Evolutionary conservation across 2,329 filamentous ascomycete species (phyloP).

Genomic region (Bipolaris victoriae): DNA sequence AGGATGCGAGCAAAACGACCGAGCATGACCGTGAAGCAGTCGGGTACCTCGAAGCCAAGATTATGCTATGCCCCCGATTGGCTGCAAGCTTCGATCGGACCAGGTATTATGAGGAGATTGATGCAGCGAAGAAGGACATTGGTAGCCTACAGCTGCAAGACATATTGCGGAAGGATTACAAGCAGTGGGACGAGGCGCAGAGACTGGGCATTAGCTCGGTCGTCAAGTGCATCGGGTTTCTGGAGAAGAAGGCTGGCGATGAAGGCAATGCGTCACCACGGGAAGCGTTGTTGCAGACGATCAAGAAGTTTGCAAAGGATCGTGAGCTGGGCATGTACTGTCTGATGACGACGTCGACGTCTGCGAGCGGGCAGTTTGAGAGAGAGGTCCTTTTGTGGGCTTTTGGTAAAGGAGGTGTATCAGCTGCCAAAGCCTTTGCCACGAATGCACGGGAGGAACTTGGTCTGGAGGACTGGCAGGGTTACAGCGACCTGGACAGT

Average conservation of each 20-base stretch:
- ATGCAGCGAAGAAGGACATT: conserved; percentile 71
- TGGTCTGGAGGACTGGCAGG: conserved; percentile 62
- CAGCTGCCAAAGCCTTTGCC: conserved; percentile 63
- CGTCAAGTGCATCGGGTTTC: conserved; percentile 66
- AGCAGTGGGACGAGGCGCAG: conserved; percentile 69
- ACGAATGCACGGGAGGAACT: conserved; percentile 56
- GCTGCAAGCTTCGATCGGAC: conserved; percentile 58
- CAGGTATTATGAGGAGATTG: conserved; percentile 65
- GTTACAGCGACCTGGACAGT: conserved; percentile 52
- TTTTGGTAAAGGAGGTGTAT: conserved; percentile 56
- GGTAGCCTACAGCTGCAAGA: conserved; percentile 66
- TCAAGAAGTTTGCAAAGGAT: conserved; percentile 63
- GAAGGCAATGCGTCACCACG: conserved; percentile 32
- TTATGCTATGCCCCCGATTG: conserved; percentile 49
- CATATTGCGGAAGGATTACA: conserved; percentile 82
- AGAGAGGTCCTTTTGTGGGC: conserved; percentile 74
- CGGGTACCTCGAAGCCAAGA: conserved; percentile 63
- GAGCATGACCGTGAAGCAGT: conserved; percentile 65
- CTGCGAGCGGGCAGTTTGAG: conserved; percentile 61
- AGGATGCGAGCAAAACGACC: conserved; percentile 66
- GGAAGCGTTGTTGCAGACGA: conserved; percentile 55
- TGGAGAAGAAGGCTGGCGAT: conserved; percentile 61
- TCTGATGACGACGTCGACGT: conserved; percentile 72
- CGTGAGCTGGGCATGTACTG: conserved; percentile 66
- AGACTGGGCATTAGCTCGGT: conserved; percentile 71